Percentiles rank a stretch among this genome's conserved stretches.
These are phyloP conservation scores for Hemerocallis citrina DNA, from an alignment of 106 monocot genomes.

Conservation along the genomic window DNA sequence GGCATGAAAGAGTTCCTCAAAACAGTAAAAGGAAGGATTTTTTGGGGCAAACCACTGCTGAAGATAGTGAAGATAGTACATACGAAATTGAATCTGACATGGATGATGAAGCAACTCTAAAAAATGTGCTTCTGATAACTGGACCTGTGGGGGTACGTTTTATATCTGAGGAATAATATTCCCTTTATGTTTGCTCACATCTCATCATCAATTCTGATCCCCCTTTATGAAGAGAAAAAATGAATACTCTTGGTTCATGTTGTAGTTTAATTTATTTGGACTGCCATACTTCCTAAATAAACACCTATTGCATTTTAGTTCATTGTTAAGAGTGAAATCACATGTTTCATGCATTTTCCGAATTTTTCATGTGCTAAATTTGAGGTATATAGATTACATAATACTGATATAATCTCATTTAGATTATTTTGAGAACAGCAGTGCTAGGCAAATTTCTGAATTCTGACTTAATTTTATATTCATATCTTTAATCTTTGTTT, in stretches of 20 bases:
- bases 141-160: slow-evolving; percentile 92
- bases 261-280: no score
- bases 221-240: not conserved
- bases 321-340: no score
- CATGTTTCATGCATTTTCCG: not conserved
- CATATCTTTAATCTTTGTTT: not conserved
- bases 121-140: slow-evolving; percentile 77
- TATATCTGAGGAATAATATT: not conserved
- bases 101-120: slow-evolving; percentile 38
- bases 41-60: slow-evolving; percentile 10
- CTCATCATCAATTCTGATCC: not conserved
- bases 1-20: slow-evolving; percentile 48
- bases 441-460: not conserved
- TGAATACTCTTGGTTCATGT: no score
- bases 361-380: not conserved
- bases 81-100: slow-evolving; percentile 50
- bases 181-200: not conserved
- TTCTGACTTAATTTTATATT: not conserved
- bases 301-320: no score
- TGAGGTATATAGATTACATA: no score
- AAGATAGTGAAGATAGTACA: slow-evolving; percentile 34
- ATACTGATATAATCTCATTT: not conserved
- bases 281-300: no score
- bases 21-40: slow-evolving; percentile 10
- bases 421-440: not conserved